phyloP scores from a whole-genome alignment of 1,284 basidiomycete species.

The Sporisorium iseilematis-ciliati region DNA sequence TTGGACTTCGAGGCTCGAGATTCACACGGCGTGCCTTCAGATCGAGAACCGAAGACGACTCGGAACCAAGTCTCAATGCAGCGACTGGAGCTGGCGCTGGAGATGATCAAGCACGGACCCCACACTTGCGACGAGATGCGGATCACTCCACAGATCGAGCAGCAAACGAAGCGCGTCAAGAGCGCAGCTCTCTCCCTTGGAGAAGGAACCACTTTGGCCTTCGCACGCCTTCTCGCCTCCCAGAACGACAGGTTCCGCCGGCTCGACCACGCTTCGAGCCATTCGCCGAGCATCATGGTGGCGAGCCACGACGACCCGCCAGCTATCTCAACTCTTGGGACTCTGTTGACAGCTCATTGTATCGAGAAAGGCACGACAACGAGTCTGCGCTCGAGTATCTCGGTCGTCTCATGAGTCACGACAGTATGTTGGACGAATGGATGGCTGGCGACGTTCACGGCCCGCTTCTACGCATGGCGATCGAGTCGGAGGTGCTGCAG shows the following conservation, averaged over 20 bases:
- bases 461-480: constrained; percentile 32
- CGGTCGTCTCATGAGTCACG: constrained; percentile 41
- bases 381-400: constrained; percentile 47
- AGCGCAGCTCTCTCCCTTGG: constrained; percentile 12
- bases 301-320: background rate
- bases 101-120: background rate
- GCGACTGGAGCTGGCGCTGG: background rate
- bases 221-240: constrained; percentile 10
- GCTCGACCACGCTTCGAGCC: constrained; percentile 23
- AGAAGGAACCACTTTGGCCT: constrained; percentile 24
- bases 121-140: background rate
- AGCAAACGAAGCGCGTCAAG: background rate
- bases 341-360: background rate
- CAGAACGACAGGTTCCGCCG: constrained; percentile 10
- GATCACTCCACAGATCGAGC: background rate
- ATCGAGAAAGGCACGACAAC: constrained; percentile 19
- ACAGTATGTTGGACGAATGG: constrained; percentile 41
- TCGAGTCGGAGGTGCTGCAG: constrained; percentile 17
- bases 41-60: background rate
- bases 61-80: background rate
- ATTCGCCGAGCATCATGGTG: constrained; percentile 4
- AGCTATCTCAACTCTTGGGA: background rate
- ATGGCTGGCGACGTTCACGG: constrained; percentile 26
- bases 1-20: constrained; percentile 13
- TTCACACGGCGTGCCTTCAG: constrained; percentile 1